phyloP scores from a whole-genome alignment of 192 early-diverging fungal genomes.

The Linnemannia elongata region DNA sequence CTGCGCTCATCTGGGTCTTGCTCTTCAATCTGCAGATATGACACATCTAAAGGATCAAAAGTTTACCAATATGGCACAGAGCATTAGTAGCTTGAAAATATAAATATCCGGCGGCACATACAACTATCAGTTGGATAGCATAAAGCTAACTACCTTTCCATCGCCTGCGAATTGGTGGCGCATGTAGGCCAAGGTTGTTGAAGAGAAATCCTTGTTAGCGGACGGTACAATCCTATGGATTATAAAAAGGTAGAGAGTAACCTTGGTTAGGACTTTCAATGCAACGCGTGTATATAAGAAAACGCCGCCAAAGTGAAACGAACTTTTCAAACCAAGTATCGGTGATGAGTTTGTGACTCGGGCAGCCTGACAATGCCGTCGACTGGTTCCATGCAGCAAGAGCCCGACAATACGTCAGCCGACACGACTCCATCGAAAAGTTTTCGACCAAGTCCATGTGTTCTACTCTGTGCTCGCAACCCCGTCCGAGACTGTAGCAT shows the following conservation, averaged over 20 bases:
- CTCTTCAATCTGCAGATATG: slow-evolving; percentile 16
- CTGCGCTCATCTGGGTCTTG: background rate
- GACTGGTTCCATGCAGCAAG: slow-evolving; percentile 45
- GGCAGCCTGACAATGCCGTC: slow-evolving; percentile 11
- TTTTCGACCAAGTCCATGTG: slow-evolving; percentile 33
- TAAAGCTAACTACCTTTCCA: background rate
- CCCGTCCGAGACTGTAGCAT: slow-evolving; percentile 35
- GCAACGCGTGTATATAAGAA: background rate
- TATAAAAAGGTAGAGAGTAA: background rate
- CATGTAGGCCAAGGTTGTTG: slow-evolving; percentile 21
- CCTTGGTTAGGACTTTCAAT: background rate
- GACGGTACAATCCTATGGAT: slow-evolving; percentile 25
- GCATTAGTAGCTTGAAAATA: too few species aligned
- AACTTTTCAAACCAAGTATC: slow-evolving; percentile 36
- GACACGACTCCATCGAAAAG: slow-evolving; percentile 39
- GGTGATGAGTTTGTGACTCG: background rate
- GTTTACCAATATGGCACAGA: background rate
- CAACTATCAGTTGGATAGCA: background rate
- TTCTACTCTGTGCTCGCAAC: slow-evolving; percentile 29
- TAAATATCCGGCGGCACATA: background rate
- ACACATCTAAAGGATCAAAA: slow-evolving; percentile 1
- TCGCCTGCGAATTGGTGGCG: background rate
- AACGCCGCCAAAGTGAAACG: background rate
- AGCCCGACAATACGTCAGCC: slow-evolving; percentile 8
- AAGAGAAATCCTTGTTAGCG: background rate